A percentile compares a stretch with the other conserved stretches of the same genome.
These are phyloP conservation scores for Penicillium tannophilum DNA, from an alignment of 495 filamentous ascomycete species.

Conservation along the genomic window DNA sequence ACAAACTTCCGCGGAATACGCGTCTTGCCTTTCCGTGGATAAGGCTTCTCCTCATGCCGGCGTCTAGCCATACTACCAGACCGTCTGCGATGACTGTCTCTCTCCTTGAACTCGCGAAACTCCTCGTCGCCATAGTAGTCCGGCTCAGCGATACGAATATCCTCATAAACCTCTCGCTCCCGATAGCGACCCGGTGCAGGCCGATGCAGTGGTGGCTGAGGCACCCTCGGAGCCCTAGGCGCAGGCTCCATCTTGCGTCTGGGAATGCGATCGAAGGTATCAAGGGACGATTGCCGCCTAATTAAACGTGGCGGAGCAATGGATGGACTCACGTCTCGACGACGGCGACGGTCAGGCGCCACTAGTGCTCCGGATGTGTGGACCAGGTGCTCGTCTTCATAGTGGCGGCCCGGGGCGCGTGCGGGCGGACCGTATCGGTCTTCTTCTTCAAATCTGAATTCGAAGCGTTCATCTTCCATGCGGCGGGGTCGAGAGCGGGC, in stretches of 20 bases:
- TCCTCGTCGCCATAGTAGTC: conserved; percentile 70
- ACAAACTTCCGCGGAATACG: conserved; percentile 77
- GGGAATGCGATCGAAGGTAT: conserved; percentile 72
- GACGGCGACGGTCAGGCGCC: conserved; percentile 42
- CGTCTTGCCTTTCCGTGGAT: conserved; percentile 86
- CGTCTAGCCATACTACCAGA: conserved; percentile 45
- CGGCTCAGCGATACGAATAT: conserved; percentile 69
- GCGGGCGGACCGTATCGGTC: conserved; percentile 58
- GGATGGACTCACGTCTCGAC: conserved; percentile 43
- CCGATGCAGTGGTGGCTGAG: conserved; percentile 36
- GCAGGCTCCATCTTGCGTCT: conserved; percentile 55
- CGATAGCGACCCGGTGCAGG: conserved; percentile 45
- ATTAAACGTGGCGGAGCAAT: conserved; percentile 57
- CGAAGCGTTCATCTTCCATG: conserved; percentile 54
- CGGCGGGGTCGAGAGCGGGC: conserved; percentile 49
- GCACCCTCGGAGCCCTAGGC: conserved; percentile 27
- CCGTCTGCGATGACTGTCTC: conserved; percentile 43
- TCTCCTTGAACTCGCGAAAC: conserved; percentile 60
- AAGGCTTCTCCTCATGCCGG: conserved; percentile 52
- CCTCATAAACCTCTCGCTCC: conserved; percentile 59
- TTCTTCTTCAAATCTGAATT: conserved; percentile 54
- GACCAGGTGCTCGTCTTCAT: conserved; percentile 55
- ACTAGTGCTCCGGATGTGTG: conserved; percentile 42
- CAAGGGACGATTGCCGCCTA: conserved; percentile 67
- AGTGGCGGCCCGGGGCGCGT: conserved; percentile 47